These are phyloP conservation scores for Aspergillus egyptiacus DNA, from an alignment of 495 filamentous ascomycete genomes.

Conservation along the genomic window DNA sequence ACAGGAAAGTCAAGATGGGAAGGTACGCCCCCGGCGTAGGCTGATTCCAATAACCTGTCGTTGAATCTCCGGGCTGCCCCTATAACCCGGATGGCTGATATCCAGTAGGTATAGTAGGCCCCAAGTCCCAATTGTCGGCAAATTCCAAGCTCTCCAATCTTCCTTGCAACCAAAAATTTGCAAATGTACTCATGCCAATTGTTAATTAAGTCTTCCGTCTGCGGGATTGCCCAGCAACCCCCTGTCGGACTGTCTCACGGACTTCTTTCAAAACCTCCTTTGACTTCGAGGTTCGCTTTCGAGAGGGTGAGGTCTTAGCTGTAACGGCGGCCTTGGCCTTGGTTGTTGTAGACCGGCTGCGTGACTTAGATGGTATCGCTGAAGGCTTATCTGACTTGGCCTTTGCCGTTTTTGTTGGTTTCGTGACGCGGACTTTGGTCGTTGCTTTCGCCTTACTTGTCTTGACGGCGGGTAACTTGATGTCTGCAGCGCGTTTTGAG, in stretches of 20 bases:
- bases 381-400: slow-evolving; percentile 7
- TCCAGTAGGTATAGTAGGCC: too few relatives aligned
- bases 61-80: too few relatives aligned
- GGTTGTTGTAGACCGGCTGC: slow-evolving; percentile 31
- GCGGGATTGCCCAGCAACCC: slow-evolving; percentile 3
- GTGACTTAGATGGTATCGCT: slow-evolving; percentile 21
- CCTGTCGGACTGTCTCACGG: slow-evolving; percentile 19
- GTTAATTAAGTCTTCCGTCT: not conserved
- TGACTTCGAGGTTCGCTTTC: slow-evolving; percentile 15
- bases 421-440: slow-evolving; percentile 12
- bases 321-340: slow-evolving; percentile 30
- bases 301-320: slow-evolving; percentile 21
- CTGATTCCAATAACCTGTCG: too few relatives aligned
- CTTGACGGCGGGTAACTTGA: slow-evolving; percentile 28
- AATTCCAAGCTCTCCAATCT: not conserved
- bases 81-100: too few relatives aligned
- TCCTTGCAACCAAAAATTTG: too few relatives aligned
- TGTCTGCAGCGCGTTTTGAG: slow-evolving; percentile 18
- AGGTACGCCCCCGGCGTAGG: too few relatives aligned
- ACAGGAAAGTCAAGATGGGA: too few relatives aligned
- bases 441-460: slow-evolving; percentile 21
- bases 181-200: not conserved
- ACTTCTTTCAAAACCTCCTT: slow-evolving; percentile 16
- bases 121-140: too few relatives aligned
- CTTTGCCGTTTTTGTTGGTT: slow-evolving; percentile 8